Evolutionary conservation across 768 basidiomycete species (phyloP), one percentile per base, ranked within the genome.

Genomic region (Boletus huronensis): DNA sequence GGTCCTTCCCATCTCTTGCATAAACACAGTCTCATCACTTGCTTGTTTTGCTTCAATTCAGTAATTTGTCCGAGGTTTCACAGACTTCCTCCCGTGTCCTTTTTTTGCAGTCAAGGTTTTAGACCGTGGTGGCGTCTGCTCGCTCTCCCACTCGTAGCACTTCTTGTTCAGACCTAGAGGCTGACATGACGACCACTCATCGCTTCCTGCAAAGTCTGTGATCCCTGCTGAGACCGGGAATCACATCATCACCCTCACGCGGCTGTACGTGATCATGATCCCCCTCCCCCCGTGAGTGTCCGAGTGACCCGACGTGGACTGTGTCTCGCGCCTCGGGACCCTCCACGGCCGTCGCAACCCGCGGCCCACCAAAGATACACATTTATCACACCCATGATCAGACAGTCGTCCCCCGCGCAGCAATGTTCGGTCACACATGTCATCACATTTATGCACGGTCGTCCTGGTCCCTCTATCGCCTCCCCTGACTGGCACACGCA

Each of bases 201-300:
- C n/a, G 42, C 59, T 53, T 54, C 55, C 42, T 44, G 47, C 31
- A 28, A 26, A 26, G 17, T 36, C n/a, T 6, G 13, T 51, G 51
- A 55, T 51, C n/a, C 53, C 43, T 40, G 29, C 49, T 44, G 29
- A 43, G 58, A 44, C 49, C 21, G 13, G 36, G 41, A 43, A 51
- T 55, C 61, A 63, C 52, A 54, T 48, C 55, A 57, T 55, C 49
- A 34, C 54, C 48, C 48, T 31, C 58, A 50, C 54, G n/a, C n/a
- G 49, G 63, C 54, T 62, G 58, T 68, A 66, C 61, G 64, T 63
- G 57, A 55, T 59, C 38, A 40, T 54, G 42, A 52, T 51, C 42
- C 41, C 41, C 31, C 25, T n/a, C n/a, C 23, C 2, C 4, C 54
- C 53, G 60, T 50, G 57, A 42, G 59, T 45, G 49, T 21, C 59